Evolutionary conservation across 2,329 filamentous ascomycete genomes (phyloP).

Genomic region (Lecanicillium sp.): DNA sequence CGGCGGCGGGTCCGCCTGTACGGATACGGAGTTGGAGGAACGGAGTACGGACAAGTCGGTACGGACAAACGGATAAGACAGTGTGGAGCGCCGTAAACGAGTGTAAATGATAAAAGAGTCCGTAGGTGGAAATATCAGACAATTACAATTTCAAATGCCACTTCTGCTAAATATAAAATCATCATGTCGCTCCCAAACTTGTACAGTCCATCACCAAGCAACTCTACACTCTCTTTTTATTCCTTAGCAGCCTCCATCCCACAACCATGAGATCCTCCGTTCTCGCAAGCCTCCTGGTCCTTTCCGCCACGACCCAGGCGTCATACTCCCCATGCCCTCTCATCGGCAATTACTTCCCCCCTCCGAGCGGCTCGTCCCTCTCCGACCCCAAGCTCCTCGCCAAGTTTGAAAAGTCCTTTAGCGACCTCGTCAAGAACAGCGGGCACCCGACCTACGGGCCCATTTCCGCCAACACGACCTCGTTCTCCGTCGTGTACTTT

Average conservation of each 20-base stretch:
- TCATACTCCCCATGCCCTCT: conserved; percentile 19
- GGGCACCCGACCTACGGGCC: conserved; percentile 19
- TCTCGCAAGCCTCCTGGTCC: not conserved
- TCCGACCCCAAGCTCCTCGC: conserved; percentile 13
- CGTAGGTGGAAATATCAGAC: too few relatives aligned
- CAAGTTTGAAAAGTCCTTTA: conserved; percentile 18
- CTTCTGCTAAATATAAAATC: too few relatives aligned
- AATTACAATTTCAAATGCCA: too few relatives aligned
- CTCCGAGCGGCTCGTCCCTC: conserved; percentile 15
- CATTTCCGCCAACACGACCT: conserved; percentile 23
- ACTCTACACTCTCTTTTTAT: too few relatives aligned
- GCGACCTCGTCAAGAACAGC: conserved; percentile 17
- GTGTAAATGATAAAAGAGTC: too few relatives aligned
- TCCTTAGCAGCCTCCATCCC: too few relatives aligned
- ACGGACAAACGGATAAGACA: too few relatives aligned
- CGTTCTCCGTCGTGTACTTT: conserved; percentile 24
- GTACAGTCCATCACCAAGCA: too few relatives aligned
- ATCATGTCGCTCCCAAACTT: too few relatives aligned
- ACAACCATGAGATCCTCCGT: conserved; percentile 12
- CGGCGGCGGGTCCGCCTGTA: not conserved
- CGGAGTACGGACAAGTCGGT: not conserved
- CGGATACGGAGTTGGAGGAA: conserved; percentile 17
- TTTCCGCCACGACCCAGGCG: not conserved
- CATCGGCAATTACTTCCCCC: conserved; percentile 17
- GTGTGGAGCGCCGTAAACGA: too few relatives aligned